phyloP scores from a whole-genome alignment of 768 basidiomycete genomes.

The Mycena crocata region DNA sequence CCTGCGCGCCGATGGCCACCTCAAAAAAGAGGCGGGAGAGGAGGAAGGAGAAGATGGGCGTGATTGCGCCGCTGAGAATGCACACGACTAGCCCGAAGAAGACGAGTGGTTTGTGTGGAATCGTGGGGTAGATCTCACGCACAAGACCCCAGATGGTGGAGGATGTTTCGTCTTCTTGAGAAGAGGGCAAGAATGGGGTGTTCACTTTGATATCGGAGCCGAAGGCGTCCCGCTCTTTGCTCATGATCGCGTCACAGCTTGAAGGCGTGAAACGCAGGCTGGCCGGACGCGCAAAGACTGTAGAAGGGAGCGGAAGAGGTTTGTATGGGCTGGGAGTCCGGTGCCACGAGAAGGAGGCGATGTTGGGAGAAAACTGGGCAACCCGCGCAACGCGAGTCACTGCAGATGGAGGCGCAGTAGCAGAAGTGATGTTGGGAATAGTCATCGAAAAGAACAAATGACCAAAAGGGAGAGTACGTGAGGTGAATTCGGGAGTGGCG shows the following conservation, averaged over 20 bases:
- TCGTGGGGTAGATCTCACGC: constrained; percentile 69
- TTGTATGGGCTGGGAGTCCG: constrained; percentile 35
- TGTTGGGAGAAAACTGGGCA: constrained; percentile 22
- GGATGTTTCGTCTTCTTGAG: constrained; percentile 26
- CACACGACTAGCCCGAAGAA: constrained; percentile 77
- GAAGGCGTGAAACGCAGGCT: constrained; percentile 79
- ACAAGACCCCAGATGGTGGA: constrained; percentile 59
- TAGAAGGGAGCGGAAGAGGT: constrained; percentile 41
- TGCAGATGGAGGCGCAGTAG: constrained; percentile 23
- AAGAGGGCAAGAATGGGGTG: not conserved
- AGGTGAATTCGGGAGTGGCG: not conserved
- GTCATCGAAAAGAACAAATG: constrained; percentile 15
- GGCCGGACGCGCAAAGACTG: constrained; percentile 50
- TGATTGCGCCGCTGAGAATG: constrained; percentile 82
- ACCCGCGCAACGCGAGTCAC: constrained; percentile 26
- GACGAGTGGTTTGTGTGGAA: constrained; percentile 81
- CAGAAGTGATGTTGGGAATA: constrained; percentile 3
- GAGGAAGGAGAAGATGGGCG: constrained; percentile 92
- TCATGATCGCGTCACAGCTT: constrained; percentile 47
- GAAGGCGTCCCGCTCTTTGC: constrained; percentile 36
- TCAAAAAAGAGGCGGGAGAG: constrained; percentile 85
- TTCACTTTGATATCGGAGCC: constrained; percentile 42
- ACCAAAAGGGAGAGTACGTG: constrained; percentile 24
- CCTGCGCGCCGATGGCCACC: constrained; percentile 76
- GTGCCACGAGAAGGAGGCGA: constrained; percentile 15